Base-by-base conservation (phyloP, 108 stramenopile genomes). In the Stephanodiscus minutulus region DNA sequence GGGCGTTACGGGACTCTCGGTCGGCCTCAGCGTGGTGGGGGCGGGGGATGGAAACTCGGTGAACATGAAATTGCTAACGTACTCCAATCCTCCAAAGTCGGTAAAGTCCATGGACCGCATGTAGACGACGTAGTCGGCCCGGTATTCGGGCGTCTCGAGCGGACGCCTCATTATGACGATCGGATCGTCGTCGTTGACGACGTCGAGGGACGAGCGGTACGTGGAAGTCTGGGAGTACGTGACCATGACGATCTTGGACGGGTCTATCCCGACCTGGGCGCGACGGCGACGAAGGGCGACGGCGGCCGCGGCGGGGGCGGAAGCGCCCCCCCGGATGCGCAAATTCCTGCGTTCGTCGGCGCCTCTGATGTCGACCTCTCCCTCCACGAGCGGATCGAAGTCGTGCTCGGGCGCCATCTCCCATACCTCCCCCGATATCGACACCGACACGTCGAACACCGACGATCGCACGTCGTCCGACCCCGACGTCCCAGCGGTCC, bases 101-200 rank as follows among this genome's bases (percentile, higher is more conserved):
- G 37, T 13, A 49, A 68, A 79, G 35, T 73, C 72, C 6, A 20
- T n/a, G 1, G 78, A 60, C 3, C 78, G 78, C n/a, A 79, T 66
- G 55, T 68, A 79, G 41, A 11, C 67, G 24, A 79, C 78, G 44
- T 79, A 79, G 44, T 72, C 68, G 13, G 78, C 78, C 28, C 78
- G 78, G 43, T 79, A 79, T 55, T 73, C 62, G 35, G 78, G 53
- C 2, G 78, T 79, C 63, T 79, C 78, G 46, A 79, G 72, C 29
- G 78, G 78, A 41, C 71, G 72, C 36, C 67, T 72, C 48, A 70
- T 50, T 54, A 79, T 68, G 46, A 72, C 20, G 53, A 55, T 72
- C 2, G 78, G 61, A 56, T 79, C 78, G 28, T 79, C 78, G 28
- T 79, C 55, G 48, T 73, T 79, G 62, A 79, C 37, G n/a, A 72